A percentile compares a stretch with the other conserved stretches of the same genome.
phyloP scores from a whole-genome alignment of 345 rosid genomes.

The Hibiscus tridactylites region DNA sequence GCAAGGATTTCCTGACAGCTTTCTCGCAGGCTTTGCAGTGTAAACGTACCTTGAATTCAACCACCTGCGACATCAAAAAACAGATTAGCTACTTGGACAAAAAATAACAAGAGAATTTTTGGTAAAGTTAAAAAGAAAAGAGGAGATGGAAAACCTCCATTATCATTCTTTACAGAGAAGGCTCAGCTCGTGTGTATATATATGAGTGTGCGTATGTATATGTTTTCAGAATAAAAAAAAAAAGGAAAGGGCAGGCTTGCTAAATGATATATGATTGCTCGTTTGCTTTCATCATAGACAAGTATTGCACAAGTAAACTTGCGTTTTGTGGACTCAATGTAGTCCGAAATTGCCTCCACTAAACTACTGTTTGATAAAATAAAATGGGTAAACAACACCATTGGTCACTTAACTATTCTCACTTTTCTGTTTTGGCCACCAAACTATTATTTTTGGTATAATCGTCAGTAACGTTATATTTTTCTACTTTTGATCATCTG shows the following conservation, averaged over 20 bases:
- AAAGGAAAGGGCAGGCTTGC: background rate
- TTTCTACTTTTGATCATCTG: no score
- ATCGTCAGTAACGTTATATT: no score
- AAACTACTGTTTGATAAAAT: no score
- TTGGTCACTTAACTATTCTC: no score
- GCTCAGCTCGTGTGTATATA: background rate
- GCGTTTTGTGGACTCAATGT: background rate
- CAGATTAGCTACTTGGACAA: background rate
- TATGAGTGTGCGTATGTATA: background rate
- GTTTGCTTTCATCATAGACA: background rate
- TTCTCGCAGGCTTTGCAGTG: slow-evolving; percentile 36
- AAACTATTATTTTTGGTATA: no score
- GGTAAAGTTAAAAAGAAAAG: background rate
- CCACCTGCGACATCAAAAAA: slow-evolving; percentile 13
- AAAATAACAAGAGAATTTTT: background rate
- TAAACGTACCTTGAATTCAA: slow-evolving; percentile 26
- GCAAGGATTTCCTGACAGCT: slow-evolving; percentile 23
- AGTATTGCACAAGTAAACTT: background rate
- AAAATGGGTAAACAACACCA: no score
- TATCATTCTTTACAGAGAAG: background rate
- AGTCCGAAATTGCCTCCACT: no score
- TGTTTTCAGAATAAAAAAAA: background rate
- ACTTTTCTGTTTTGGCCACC: slow-evolving; percentile 4
- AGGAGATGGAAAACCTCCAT: background rate
- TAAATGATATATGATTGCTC: background rate